These are phyloP conservation scores for Eleusine indica DNA, from an alignment of 176 grass and related monocot species.

Conservation along the genomic window DNA sequence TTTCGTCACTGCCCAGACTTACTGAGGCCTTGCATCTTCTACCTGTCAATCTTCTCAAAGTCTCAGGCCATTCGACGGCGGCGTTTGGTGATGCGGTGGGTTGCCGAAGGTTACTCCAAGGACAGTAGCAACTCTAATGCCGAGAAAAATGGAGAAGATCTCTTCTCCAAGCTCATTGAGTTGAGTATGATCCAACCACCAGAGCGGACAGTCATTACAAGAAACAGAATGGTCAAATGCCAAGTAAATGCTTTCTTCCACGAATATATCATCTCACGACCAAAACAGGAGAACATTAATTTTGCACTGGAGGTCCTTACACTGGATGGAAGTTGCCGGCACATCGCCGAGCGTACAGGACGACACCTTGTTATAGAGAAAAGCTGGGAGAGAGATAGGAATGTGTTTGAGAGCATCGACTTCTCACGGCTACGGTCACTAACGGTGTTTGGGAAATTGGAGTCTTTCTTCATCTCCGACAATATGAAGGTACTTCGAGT, in stretches of 20 bases:
- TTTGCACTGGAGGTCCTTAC: not conserved
- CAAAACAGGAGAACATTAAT: not conserved
- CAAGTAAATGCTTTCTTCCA: not conserved
- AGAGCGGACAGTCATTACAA: no score
- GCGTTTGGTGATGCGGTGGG: constrained; percentile 4
- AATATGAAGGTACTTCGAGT: constrained; percentile 19
- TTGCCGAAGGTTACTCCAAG: not conserved
- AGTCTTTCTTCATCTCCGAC: not conserved
- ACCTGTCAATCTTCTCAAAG: not conserved
- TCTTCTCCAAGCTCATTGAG: not conserved
- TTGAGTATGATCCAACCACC: not conserved
- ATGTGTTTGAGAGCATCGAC: not conserved
- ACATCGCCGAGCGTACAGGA: not conserved
- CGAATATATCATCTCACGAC: not conserved
- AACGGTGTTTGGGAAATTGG: not conserved
- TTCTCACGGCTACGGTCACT: not conserved
- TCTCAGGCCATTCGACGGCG: not conserved
- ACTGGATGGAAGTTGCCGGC: not conserved
- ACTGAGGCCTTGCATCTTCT: not conserved
- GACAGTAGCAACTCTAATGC: not conserved
- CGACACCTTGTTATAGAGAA: not conserved
- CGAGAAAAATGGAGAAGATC: not conserved
- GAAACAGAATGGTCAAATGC: not conserved
- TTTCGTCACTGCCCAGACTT: no score
- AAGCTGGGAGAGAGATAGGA: not conserved